Evolutionary conservation across 306 rosid genomes (phyloP), one percentile per base, ranked within the genome.

Genomic region (Erythrophleum fordii): DNA sequence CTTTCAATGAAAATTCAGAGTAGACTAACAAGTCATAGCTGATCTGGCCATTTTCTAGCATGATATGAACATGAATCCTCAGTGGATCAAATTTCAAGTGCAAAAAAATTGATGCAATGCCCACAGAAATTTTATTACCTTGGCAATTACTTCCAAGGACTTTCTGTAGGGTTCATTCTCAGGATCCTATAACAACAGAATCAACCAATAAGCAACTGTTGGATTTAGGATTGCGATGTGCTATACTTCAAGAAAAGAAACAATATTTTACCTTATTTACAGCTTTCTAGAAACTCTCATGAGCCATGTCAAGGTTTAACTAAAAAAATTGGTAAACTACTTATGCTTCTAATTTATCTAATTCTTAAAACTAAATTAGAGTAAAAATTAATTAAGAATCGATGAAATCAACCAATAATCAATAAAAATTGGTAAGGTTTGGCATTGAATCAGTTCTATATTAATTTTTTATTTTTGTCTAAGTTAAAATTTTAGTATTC

Each of bases 261-360:
- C 35, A 7, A 71, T 26, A 58, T 52, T 75, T 49, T 77, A 87
- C 98, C 98, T 77, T 87, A 20, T 87, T 85, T 2, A 83, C 83
- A 1, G 98, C 97, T 73, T 82, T 89, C 73, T 90, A 89, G 49
- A 88, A 93, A 87, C 69, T 89, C 62, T 83, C 90, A 4, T 45
- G 41, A 0, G 98, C 98, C 84, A 80, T 87, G 49, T 87, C 93
- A 56, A 93, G 90, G 81, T 81, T n/a, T n/a, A n/a, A n/a, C n/a
- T n/a, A n/a, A n/a, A n/a, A n/a, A n/a, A n/a, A n/a, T n/a, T n/a
- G n/a, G n/a, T n/a, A n/a, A n/a, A n/a, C n/a, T n/a, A n/a, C n/a
- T n/a, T n/a, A n/a, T n/a, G n/a, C n/a, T n/a, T n/a, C n/a, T n/a
- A n/a, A n/a, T n/a, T n/a, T n/a, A n/a, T n/a, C n/a, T n/a, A n/a